phyloP scores from a whole-genome alignment of 768 basidiomycete genomes.

The Phallus indusiatus region DNA sequence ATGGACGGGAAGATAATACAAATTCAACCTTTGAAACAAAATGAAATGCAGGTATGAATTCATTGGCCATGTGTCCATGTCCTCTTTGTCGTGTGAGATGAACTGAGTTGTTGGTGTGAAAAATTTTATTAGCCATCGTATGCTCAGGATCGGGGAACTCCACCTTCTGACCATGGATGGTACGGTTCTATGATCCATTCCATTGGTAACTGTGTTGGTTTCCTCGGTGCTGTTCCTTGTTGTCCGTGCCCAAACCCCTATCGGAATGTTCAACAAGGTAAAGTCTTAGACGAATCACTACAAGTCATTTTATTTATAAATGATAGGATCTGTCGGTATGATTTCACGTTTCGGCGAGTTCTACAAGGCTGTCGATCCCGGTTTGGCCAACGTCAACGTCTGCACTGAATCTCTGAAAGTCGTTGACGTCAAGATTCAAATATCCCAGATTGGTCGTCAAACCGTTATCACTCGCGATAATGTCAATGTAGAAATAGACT shows the following conservation, averaged over 20 bases:
- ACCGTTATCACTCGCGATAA: constrained; percentile 93
- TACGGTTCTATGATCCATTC: constrained; percentile 76
- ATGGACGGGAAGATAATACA: constrained; percentile 41
- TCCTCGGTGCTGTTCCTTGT: constrained; percentile 71
- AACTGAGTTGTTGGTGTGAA: no score
- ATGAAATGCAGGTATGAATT: constrained; percentile 93
- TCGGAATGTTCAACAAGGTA: constrained; percentile 78
- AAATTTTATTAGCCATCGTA: constrained; percentile 94
- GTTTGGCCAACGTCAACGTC: constrained; percentile 86
- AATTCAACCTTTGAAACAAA: constrained; percentile 78
- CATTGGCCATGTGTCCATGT: no score
- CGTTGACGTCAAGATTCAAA: constrained; percentile 95
- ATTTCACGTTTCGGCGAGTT: constrained; percentile 92
- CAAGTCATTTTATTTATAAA: constrained; percentile 8
- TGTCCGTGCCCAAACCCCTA: constrained; percentile 81
- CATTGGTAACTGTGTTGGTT: constrained; percentile 58
- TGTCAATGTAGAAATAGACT: constrained; percentile 91
- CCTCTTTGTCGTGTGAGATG: no score
- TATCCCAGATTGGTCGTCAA: constrained; percentile 78
- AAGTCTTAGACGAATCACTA: constrained; percentile 17
- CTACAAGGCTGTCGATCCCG: constrained; percentile 93
- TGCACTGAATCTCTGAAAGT: constrained; percentile 82
- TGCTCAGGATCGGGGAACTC: constrained; percentile 76
- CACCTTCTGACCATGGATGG: constrained; percentile 71
- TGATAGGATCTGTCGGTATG: constrained; percentile 74